Percentiles rank a stretch among this genome's conserved stretches.
These are phyloP conservation scores for Ceratocystis huliohia DNA, from an alignment of 2,329 filamentous ascomycete genomes.

Conservation along the genomic window DNA sequence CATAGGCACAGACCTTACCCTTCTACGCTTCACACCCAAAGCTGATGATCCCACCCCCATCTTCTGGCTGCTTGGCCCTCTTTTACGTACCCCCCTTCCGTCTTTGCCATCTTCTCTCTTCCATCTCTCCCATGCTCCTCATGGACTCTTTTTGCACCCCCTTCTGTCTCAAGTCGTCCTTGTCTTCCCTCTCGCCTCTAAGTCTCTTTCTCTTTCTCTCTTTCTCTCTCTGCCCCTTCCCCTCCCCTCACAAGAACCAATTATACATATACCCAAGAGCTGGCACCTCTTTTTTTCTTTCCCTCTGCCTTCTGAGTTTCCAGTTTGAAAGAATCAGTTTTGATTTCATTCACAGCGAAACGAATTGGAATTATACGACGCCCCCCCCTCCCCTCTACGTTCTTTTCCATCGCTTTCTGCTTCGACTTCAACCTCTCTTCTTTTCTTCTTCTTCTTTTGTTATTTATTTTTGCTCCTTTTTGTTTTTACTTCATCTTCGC, in stretches of 20 bases:
- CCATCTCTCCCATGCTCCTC: constrained; percentile 35
- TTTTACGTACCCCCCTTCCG: not conserved
- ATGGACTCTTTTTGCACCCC: constrained; percentile 23
- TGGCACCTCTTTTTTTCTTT: constrained; percentile 36
- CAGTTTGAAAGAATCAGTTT: constrained; percentile 29
- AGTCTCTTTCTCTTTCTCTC: not conserved
- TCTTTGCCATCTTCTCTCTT: not conserved
- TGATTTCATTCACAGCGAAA: constrained; percentile 30
- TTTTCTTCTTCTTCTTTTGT: constrained; percentile 10
- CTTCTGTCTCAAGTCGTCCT: constrained; percentile 28
- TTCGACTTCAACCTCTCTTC: constrained; percentile 10
- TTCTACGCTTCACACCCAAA: not conserved
- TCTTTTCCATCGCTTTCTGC: constrained; percentile 20
- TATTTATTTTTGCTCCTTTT: constrained; percentile 2
- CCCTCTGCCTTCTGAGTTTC: constrained; percentile 25
- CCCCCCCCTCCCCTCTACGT: not conserved
- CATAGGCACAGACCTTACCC: constrained; percentile 1
- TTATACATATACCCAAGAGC: constrained; percentile 37
- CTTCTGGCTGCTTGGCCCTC: not conserved
- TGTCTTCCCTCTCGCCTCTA: constrained; percentile 29
- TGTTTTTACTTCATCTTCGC: constrained; percentile 19
- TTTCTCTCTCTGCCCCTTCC: not conserved
- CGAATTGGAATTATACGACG: constrained; percentile 27
- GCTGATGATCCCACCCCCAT: not conserved
- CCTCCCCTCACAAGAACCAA: constrained; percentile 23